These are phyloP conservation scores for Magnusiomyces paraingens DNA, from an alignment of 1,139 yeast genomes.

Conservation along the genomic window DNA sequence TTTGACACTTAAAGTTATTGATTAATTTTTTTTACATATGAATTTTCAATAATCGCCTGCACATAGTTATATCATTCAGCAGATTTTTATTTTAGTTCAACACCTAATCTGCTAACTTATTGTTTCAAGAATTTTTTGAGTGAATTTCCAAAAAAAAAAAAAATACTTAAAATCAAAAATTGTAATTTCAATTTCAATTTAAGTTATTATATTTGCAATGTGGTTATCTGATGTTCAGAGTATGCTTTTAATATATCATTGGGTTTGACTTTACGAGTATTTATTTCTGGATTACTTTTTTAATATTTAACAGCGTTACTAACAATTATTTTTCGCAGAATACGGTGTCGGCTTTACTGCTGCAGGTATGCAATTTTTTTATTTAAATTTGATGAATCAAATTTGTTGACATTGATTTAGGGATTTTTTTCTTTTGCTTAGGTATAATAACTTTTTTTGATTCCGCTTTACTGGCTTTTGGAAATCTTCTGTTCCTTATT, in stretches of 20 bases:
- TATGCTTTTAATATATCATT: constrained; percentile 26
- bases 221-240: constrained; percentile 80
- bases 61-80: too few species aligned
- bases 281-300: not conserved
- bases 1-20: too few species aligned
- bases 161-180: too few species aligned
- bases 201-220: constrained; percentile 34
- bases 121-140: too few species aligned
- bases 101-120: too few species aligned
- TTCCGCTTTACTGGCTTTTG: constrained; percentile 81
- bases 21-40: too few species aligned
- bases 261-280: not conserved
- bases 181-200: constrained; percentile 10
- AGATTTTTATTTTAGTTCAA: too few species aligned
- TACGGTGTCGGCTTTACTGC: constrained; percentile 94
- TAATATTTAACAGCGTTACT: not conserved
- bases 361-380: constrained; percentile 43
- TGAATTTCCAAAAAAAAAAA: too few species aligned
- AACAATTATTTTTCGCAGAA: constrained; percentile 39
- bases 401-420: constrained; percentile 13
- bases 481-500: constrained; percentile 70
- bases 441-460: constrained; percentile 88
- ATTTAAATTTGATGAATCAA: not conserved
- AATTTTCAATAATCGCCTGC: too few species aligned
- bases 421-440: constrained; percentile 63